Percentiles rank a stretch among this genome's conserved stretches.
phyloP scores from a whole-genome alignment of 495 filamentous ascomycete genomes.

The Penicillium odoratum region DNA sequence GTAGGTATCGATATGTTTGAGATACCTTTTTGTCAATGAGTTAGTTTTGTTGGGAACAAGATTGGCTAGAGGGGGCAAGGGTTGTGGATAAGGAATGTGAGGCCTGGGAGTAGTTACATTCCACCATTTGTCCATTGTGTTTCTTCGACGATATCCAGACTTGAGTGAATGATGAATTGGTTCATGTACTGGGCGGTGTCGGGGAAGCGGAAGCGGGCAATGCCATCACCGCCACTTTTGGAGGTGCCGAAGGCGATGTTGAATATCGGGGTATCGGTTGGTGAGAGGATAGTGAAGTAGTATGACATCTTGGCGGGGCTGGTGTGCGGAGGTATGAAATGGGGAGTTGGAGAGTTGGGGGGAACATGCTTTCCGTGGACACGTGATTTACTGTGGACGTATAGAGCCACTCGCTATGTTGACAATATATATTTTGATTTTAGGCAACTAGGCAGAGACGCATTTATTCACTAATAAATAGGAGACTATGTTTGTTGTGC shows the following conservation, averaged over 20 bases:
- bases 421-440: not conserved
- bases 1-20: conserved; percentile 93
- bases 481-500: too few relatives aligned
- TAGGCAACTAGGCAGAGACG: too few relatives aligned
- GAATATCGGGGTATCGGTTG: conserved; percentile 91
- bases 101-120: conserved; percentile 57
- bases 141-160: conserved; percentile 92
- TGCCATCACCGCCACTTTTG: conserved; percentile 89
- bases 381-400: not conserved
- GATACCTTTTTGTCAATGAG: conserved; percentile 62
- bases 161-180: conserved; percentile 93
- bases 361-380: not conserved
- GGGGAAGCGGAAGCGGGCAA: conserved; percentile 72
- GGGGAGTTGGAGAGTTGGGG: conserved; percentile 5
- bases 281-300: conserved; percentile 94
- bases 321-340: conserved; percentile 10
- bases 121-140: conserved; percentile 82
- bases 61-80: conserved; percentile 9
- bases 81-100: not conserved
- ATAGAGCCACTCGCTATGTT: not conserved
- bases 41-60: not conserved
- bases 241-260: conserved; percentile 95
- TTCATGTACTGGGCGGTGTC: conserved; percentile 89
- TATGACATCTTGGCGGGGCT: conserved; percentile 74
- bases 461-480: too few relatives aligned